phyloP scores from a whole-genome alignment of 2,329 filamentous ascomycete species.

The Amylocarpus encephaloides region DNA sequence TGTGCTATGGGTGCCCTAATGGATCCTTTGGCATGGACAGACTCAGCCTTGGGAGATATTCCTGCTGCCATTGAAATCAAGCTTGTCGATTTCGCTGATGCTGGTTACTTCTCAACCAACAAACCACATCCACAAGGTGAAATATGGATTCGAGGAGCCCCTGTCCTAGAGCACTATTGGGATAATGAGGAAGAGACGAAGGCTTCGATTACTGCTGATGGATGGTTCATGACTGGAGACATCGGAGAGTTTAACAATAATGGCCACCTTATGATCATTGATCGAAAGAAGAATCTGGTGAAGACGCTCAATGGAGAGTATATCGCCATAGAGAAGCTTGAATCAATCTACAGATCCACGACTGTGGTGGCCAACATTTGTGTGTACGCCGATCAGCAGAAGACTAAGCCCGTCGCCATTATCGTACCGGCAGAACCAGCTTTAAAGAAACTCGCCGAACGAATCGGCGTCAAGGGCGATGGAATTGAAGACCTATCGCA shows the following conservation, averaged over 20 bases:
- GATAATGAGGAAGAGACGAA: constrained; percentile 80
- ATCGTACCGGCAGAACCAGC: constrained; percentile 63
- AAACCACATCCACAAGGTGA: constrained; percentile 78
- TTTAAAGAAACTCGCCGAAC: constrained; percentile 52
- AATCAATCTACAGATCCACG: constrained; percentile 79
- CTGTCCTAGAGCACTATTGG: constrained; percentile 73
- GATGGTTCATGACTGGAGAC: constrained; percentile 96
- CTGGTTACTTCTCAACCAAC: constrained; percentile 69
- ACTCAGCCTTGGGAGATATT: constrained; percentile 69
- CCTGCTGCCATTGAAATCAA: constrained; percentile 78
- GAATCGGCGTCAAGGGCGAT: constrained; percentile 57
- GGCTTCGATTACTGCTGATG: constrained; percentile 70
- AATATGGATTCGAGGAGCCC: constrained; percentile 76
- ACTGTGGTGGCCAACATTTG: constrained; percentile 81
- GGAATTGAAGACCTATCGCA: constrained; percentile 59
- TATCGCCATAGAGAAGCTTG: constrained; percentile 92
- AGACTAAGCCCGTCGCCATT: constrained; percentile 75
- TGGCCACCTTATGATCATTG: constrained; percentile 81
- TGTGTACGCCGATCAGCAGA: constrained; percentile 70
- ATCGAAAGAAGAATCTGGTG: constrained; percentile 96
- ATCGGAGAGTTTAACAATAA: constrained; percentile 81
- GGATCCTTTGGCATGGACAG: constrained; percentile 79
- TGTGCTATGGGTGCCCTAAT: constrained; percentile 75
- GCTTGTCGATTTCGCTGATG: constrained; percentile 81
- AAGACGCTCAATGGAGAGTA: constrained; percentile 96